These are phyloP conservation scores for Apiospora sp. DNA, from an alignment of 2,329 filamentous ascomycete genomes.

Conservation along the genomic window DNA sequence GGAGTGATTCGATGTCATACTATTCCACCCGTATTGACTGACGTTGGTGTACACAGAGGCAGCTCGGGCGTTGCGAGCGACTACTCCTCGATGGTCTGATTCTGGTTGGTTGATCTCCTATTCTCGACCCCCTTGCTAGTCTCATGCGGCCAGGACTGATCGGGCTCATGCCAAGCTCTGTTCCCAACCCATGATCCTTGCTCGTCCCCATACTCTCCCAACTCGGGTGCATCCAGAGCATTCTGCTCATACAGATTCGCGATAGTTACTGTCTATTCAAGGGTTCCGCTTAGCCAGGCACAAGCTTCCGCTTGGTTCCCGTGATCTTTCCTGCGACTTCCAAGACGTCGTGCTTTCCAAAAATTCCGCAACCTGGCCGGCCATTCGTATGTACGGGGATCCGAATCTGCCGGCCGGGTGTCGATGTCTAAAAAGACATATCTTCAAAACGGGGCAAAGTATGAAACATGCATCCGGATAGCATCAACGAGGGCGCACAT, in stretches of 20 bases:
- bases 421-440: neutral
- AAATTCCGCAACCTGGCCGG: neutral
- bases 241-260: neutral
- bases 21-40: neutral
- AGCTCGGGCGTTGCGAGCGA: neutral
- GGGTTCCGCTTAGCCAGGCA: neutral
- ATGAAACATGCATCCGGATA: slow-evolving; percentile 15
- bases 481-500: neutral
- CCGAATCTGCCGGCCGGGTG: neutral
- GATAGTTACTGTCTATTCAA: neutral
- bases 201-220: neutral
- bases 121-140: slow-evolving; percentile 1
- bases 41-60: neutral
- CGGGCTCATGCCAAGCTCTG: slow-evolving; percentile 3
- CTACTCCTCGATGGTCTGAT: slow-evolving; percentile 7
- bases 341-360: neutral
- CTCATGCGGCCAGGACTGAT: slow-evolving; percentile 13
- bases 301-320: neutral
- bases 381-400: neutral
- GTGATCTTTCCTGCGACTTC: neutral
- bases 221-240: neutral
- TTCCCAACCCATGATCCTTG: slow-evolving; percentile 5
- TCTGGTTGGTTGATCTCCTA: slow-evolving; percentile 18
- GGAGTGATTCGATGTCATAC: neutral
- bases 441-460: neutral